phyloP scores from a whole-genome alignment of 208 protist species.

The Leishmania arabica region DNA sequence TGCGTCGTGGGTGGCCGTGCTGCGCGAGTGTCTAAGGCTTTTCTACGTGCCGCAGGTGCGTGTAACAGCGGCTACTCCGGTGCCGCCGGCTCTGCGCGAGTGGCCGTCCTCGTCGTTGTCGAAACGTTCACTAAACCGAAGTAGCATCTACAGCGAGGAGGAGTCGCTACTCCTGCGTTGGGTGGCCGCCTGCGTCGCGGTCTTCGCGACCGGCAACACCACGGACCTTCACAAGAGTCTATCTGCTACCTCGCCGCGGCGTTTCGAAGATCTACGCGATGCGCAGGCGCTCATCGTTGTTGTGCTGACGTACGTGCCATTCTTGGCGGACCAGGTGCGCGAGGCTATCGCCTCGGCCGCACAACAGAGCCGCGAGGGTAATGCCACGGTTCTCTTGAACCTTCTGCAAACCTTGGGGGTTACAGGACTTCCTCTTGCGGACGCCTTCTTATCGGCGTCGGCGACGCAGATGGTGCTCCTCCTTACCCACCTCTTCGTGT shows the following conservation, averaged over 20 bases:
- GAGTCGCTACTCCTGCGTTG: constrained; percentile 90
- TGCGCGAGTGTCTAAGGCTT: constrained; percentile 82
- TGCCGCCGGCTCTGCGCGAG: constrained; percentile 7
- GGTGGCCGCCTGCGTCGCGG: constrained; percentile 42
- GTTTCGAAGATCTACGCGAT: constrained; percentile 83
- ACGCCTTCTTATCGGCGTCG: constrained; percentile 59
- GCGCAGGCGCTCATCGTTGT: constrained; percentile 60
- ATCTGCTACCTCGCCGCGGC: background rate
- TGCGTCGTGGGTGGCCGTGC: constrained; percentile 74
- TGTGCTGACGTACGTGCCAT: constrained; percentile 76
- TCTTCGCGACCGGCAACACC: constrained; percentile 23
- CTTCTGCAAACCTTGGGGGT: constrained; percentile 58
- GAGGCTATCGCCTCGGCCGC: constrained; percentile 7
- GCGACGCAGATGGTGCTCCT: constrained; percentile 79
- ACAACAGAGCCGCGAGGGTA: constrained; percentile 20
- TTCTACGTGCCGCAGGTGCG: constrained; percentile 73
- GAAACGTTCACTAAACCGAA: constrained; percentile 38
- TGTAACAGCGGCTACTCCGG: background rate
- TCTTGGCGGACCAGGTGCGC: constrained; percentile 33
- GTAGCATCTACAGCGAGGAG: constrained; percentile 88
- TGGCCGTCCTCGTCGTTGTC: constrained; percentile 23
- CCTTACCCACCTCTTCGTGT: constrained; percentile 71
- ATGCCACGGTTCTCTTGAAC: constrained; percentile 51
- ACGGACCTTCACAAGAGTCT: constrained; percentile 13
- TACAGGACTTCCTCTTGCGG: constrained; percentile 30